These are phyloP conservation scores for Yamagishiella unicocca DNA, from an alignment of 139 green algal species.

Conservation along the genomic window DNA sequence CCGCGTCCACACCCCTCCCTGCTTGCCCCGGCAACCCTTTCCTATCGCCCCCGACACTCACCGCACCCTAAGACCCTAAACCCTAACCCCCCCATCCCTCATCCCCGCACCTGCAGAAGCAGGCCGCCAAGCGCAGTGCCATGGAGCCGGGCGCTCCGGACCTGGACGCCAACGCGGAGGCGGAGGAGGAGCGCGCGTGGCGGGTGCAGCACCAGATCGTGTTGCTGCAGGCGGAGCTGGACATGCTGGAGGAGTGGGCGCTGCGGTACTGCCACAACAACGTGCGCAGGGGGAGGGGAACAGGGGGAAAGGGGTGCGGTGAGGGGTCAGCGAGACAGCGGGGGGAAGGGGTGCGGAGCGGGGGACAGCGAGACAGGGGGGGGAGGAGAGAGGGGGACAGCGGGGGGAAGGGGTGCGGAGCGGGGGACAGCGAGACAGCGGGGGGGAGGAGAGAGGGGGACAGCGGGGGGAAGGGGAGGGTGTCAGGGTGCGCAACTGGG, in stretches of 20 bases:
- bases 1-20: too few species aligned
- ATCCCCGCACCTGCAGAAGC: too few species aligned
- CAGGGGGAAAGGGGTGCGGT: background rate
- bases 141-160: background rate
- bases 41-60: too few species aligned
- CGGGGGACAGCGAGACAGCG: too few species aligned
- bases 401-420: background rate
- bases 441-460: background rate
- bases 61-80: too few species aligned
- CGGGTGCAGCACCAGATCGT: slow-evolving; percentile 45
- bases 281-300: background rate
- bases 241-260: slow-evolving; percentile 76
- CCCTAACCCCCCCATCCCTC: too few species aligned
- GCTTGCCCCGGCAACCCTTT: too few species aligned
- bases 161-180: slow-evolving; percentile 6
- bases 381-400: background rate
- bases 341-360: background rate
- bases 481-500: too few species aligned
- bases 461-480: background rate
- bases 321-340: background rate
- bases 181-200: slow-evolving; percentile 35
- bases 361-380: background rate
- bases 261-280: slow-evolving; percentile 55
- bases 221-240: slow-evolving; percentile 66
- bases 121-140: background rate